Evolutionary conservation across 495 filamentous ascomycete genomes (phyloP).

Genomic region (Cercophora scortea): DNA sequence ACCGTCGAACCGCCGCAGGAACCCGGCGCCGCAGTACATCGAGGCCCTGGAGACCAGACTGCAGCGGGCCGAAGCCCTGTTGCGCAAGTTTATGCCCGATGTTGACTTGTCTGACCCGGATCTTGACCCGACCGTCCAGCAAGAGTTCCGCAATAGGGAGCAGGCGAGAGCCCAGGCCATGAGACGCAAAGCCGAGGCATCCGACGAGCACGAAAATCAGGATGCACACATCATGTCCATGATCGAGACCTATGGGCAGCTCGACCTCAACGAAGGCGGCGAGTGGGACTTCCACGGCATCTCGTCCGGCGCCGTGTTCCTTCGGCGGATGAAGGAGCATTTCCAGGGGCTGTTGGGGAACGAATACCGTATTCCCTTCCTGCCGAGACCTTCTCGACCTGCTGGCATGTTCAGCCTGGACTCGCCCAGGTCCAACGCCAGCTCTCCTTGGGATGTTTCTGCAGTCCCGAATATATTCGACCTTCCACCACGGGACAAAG

Average conservation of each 20-base stretch:
- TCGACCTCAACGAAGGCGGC: slow-evolving; percentile 87
- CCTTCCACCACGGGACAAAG: slow-evolving; percentile 62
- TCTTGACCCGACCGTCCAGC: slow-evolving; percentile 60
- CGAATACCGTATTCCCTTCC: slow-evolving; percentile 40
- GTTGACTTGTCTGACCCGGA: slow-evolving; percentile 77
- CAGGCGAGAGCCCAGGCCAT: slow-evolving; percentile 29
- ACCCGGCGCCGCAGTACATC: slow-evolving; percentile 90
- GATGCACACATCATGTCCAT: slow-evolving; percentile 87
- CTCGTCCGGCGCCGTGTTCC: slow-evolving; percentile 84
- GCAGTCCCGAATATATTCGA: slow-evolving; percentile 54
- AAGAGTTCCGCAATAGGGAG: slow-evolving; percentile 45
- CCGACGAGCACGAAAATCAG: slow-evolving; percentile 29
- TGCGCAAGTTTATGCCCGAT: slow-evolving; percentile 74
- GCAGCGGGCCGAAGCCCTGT: slow-evolving; percentile 72
- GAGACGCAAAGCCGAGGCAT: slow-evolving; percentile 22
- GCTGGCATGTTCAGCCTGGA: slow-evolving; percentile 46
- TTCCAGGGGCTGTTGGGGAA: slow-evolving; percentile 56
- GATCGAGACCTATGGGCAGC: slow-evolving; percentile 81
- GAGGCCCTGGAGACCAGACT: slow-evolving; percentile 82
- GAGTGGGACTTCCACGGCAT: slow-evolving; percentile 94
- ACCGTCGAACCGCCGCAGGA: slow-evolving; percentile 89
- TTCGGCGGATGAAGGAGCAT: slow-evolving; percentile 77
- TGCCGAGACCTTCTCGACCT: slow-evolving; percentile 33
- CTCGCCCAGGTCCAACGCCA: slow-evolving; percentile 57
- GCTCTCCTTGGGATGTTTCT: slow-evolving; percentile 50